Evolutionary conservation across 129 eudicot genomes (phyloP).

Genomic region (Apium graveolens): DNA sequence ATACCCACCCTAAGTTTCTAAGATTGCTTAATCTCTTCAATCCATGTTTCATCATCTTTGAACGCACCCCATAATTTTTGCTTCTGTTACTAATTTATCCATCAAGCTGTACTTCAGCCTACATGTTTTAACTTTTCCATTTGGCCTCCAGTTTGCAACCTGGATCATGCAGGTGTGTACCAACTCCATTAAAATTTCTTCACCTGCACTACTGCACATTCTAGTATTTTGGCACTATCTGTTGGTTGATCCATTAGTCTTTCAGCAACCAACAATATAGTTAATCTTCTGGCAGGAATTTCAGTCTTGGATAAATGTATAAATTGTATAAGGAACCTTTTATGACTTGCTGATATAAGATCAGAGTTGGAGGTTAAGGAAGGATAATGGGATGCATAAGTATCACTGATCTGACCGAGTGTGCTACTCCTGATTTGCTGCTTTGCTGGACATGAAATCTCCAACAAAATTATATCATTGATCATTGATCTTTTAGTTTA

Average conservation of each 20-base stretch:
- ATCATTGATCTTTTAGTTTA: too few species aligned
- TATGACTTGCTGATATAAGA: too few species aligned
- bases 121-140: too few species aligned
- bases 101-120: neutral
- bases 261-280: slow-evolving; percentile 15
- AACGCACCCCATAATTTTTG: slow-evolving; percentile 17
- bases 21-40: slow-evolving; percentile 5
- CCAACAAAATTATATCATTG: too few species aligned
- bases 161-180: neutral
- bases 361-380: neutral
- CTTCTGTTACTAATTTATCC: neutral
- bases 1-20: slow-evolving; percentile 10
- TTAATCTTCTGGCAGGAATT: slow-evolving; percentile 10
- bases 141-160: neutral
- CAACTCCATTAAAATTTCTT: slow-evolving; percentile 5
- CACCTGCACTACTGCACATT: neutral
- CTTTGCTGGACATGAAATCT: neutral
- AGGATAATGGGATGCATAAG: neutral
- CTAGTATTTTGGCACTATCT: neutral
- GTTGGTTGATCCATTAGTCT: neutral
- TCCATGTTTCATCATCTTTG: slow-evolving; percentile 14
- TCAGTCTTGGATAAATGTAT: neutral
- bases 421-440: neutral
- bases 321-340: too few species aligned
- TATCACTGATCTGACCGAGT: neutral